phyloP scores from a whole-genome alignment of 768 basidiomycete species.

The Termitomyces heimii region DNA sequence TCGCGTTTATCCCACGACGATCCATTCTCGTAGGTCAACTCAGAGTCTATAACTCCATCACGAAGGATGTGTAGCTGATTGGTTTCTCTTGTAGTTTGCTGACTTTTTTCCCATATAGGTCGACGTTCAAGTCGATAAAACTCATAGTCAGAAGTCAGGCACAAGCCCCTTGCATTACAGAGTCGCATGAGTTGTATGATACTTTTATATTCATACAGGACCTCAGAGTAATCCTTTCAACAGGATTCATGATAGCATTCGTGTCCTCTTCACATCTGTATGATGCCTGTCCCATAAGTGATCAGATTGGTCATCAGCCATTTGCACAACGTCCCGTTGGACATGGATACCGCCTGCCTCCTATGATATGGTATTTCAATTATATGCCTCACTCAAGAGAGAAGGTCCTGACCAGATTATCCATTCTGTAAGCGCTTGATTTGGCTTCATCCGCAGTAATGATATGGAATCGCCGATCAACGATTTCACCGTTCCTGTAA shows the following conservation, averaged over 20 bases:
- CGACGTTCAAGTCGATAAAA: background rate
- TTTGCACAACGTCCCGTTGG: slow-evolving; percentile 13
- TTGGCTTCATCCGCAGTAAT: slow-evolving; percentile 7
- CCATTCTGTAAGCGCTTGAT: slow-evolving; percentile 10
- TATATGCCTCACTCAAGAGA: background rate
- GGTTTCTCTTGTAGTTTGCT: too few relatives aligned
- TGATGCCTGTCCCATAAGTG: slow-evolving; percentile 9
- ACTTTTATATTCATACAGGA: background rate
- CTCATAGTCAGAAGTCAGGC: background rate
- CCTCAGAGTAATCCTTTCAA: background rate
- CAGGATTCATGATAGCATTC: background rate
- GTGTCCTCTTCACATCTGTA: slow-evolving; percentile 1
- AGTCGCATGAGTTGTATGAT: background rate
- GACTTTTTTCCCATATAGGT: background rate
- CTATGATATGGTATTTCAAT: background rate
- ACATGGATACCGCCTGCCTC: slow-evolving; percentile 10
- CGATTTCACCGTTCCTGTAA: slow-evolving; percentile 9
- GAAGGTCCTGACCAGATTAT: slow-evolving; percentile 4
- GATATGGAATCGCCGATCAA: slow-evolving; percentile 11
- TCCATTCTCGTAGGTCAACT: too few relatives aligned
- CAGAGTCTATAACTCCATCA: too few relatives aligned
- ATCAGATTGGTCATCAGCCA: slow-evolving; percentile 12
- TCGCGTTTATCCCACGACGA: too few relatives aligned
- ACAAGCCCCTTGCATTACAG: background rate
- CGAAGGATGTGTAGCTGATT: too few relatives aligned